Percentiles rank a stretch among this genome's conserved stretches.
Conservation (phyloP, 306 rosid species). For the Cajanus cajan region DNA sequence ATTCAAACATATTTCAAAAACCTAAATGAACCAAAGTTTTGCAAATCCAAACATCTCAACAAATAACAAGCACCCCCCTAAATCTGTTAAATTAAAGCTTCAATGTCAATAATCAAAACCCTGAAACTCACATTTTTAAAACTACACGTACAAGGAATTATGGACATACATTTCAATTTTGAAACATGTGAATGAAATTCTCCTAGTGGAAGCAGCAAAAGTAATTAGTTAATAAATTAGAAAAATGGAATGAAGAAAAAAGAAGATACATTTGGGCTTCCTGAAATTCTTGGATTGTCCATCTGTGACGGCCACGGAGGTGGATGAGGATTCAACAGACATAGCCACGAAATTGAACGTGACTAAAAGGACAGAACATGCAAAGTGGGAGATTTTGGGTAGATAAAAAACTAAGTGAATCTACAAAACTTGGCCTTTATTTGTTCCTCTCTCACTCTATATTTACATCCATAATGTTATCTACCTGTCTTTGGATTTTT, state of each 20-base stretch:
- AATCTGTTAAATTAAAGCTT: not conserved
- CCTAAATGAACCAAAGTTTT: not conserved
- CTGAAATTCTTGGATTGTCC: slow-evolving; percentile 35
- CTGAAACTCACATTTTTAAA: not conserved
- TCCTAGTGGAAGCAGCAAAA: too few species aligned
- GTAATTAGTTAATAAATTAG: not conserved
- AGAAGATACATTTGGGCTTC: slow-evolving; percentile 36
- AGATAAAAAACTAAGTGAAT: not conserved
- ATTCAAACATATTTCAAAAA: not conserved
- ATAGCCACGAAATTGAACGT: slow-evolving; percentile 24
- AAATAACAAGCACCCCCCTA: not conserved
- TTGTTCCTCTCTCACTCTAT: not conserved
- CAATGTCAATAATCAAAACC: not conserved
- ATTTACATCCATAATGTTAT: not conserved
- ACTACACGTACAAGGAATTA: not conserved
- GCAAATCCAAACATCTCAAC: not conserved
- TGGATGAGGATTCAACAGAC: slow-evolving; percentile 31
- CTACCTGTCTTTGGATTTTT: not conserved
- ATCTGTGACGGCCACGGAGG: slow-evolving; percentile 3
- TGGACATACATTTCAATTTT: not conserved
- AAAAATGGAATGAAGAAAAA: not conserved
- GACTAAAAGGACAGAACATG: not conserved
- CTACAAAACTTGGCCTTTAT: not conserved
- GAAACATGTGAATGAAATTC: not conserved
- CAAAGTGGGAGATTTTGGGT: not conserved